phyloP scores from a whole-genome alignment of 352 stramenopile species.

The Pythium insidiosum region DNA sequence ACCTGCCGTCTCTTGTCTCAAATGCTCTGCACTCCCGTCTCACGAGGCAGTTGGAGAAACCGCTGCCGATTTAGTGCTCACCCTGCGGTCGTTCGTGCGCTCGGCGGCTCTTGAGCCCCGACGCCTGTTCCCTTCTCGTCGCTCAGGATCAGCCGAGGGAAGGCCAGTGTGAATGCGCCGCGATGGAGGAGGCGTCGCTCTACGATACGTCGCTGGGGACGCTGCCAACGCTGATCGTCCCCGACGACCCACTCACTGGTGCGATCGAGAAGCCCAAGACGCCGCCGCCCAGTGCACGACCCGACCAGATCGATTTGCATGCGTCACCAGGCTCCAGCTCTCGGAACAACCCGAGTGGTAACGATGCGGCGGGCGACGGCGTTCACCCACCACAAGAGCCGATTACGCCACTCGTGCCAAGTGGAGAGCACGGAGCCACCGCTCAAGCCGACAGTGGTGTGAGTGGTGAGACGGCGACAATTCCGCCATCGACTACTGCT shows the following conservation, averaged over 20 bases:
- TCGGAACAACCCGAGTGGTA: too few species aligned
- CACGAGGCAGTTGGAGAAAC: not conserved
- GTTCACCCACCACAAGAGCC: not conserved
- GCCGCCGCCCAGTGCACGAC: conserved; percentile 9
- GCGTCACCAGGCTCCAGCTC: too few species aligned
- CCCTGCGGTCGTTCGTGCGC: not conserved
- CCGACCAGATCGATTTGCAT: too few species aligned
- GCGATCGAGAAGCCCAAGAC: conserved; percentile 62
- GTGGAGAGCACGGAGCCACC: too few species aligned
- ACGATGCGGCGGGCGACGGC: not conserved
- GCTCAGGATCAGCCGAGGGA: not conserved
- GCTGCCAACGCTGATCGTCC: conserved; percentile 59
- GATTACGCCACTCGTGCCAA: too few species aligned
- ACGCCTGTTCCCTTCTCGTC: not conserved
- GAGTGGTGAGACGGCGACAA: not conserved
- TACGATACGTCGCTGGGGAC: conserved; percentile 22
- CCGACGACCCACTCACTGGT: conserved; percentile 52
- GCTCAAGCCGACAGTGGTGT: too few species aligned
- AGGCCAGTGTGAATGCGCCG: not conserved
- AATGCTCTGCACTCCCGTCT: not conserved
- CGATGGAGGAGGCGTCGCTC: conserved; percentile 3
- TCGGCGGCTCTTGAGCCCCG: too few species aligned
- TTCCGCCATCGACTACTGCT: not conserved
- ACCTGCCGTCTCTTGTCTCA: too few species aligned
- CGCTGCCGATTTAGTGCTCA: not conserved